Conservation (phyloP, 2,329 filamentous ascomycete genomes). For the Dichotomopilus funicola region DNA sequence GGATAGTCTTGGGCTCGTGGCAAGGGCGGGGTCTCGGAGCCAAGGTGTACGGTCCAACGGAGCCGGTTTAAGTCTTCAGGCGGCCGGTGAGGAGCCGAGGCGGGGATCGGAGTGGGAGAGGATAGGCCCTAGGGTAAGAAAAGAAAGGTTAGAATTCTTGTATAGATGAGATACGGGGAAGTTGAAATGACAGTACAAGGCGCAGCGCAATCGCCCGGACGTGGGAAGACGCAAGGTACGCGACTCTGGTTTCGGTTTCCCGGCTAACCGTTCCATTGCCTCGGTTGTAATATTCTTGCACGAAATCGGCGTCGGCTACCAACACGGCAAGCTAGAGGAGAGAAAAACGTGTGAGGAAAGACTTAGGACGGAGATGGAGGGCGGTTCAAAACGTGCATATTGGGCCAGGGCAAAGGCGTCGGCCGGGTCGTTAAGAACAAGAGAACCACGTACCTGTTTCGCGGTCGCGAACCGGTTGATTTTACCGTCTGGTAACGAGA, state of each 20-base stretch:
- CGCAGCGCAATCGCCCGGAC: background rate
- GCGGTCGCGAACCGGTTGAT: constrained; percentile 21
- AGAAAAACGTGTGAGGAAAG: background rate
- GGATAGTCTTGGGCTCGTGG: no score
- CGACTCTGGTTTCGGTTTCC: constrained; percentile 13
- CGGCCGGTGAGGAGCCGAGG: no score
- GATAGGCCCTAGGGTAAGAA: no score
- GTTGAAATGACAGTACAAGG: constrained; percentile 5
- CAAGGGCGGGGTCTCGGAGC: no score
- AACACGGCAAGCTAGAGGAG: constrained; percentile 7
- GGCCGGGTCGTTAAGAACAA: no score
- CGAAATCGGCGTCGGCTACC: constrained; percentile 12
- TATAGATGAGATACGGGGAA: background rate
- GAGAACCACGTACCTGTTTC: constrained; percentile 22
- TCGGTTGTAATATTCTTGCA: constrained; percentile 9
- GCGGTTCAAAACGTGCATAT: no score
- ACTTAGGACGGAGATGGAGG: background rate
- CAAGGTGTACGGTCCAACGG: no score
- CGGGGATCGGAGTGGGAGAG: no score
- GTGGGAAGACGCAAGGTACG: constrained; percentile 5
- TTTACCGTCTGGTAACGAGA: constrained; percentile 20
- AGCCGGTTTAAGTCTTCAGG: no score
- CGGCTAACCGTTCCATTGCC: constrained; percentile 15
- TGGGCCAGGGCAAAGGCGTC: background rate
- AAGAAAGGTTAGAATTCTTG: no score